Evolutionary conservation across 495 filamentous ascomycete genomes (phyloP), one percentile per base, ranked within the genome.

Genomic region (Hamigera avellanea): DNA sequence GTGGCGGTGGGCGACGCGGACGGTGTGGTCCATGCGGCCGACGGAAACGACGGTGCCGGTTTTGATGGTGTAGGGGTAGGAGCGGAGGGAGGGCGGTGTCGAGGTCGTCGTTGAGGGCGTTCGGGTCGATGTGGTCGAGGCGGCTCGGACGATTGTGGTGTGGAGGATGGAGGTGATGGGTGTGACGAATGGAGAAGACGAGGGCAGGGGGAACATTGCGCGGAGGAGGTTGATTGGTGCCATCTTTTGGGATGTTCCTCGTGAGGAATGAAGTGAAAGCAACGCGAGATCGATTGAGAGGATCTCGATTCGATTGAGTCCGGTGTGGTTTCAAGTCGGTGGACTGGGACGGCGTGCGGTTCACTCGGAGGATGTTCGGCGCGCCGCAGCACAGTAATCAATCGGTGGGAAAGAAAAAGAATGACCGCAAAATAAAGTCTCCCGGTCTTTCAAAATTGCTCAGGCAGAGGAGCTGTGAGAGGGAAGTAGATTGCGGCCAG

Each of bases 31-130:
- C 65, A 69, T 69, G 26, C 53, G 51, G 36, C 63, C 65, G 42
- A 61, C 65, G 18, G 61, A 63, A 27, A 53, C 48, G 15, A 69
- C 65, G 23, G 65, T 69, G 44, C 65, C 65, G 39, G 45, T 57
- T 40, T 61, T 62, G 32, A 57, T 34, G 33, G 42, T 38, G 40
- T 53, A 63, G 45, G 61, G 56, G 41, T 66, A 67, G 29, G 41
- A 39, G 43, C 63, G 63, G 40, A 64, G 52, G 14, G 59, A 53
- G 16, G 61, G 45, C 13, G 29, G 40, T 26, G 32, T 36, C 27
- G 14, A n/a, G 10, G 14, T 33, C 14, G 14, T 16, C 31, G 31
- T 16, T 47, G 19, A 51, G 37, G 35, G 39, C 21, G 36, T 39
- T 42, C 40, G 34, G 46, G 32, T 26, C 9, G 49, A 41, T 30